A percentile compares a stretch with the other conserved stretches of the same genome.
phyloP scores from a whole-genome alignment of 2,329 filamentous ascomycete genomes.

The Botrytis tulipae region DNA sequence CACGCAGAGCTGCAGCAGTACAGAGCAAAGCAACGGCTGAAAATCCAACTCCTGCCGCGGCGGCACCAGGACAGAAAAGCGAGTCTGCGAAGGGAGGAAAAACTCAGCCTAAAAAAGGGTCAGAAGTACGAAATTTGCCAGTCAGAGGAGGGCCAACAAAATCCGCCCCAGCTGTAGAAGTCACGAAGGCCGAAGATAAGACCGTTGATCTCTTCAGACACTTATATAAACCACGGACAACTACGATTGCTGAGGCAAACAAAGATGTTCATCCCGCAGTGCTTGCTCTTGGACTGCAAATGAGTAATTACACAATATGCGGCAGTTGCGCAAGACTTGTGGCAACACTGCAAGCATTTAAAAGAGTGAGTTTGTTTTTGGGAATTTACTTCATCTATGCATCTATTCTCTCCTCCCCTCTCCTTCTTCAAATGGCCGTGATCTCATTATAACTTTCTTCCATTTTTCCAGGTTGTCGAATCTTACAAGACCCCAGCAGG shows the following conservation, averaged over 20 bases:
- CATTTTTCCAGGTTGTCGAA: slow-evolving; percentile 68
- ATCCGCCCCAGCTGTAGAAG: slow-evolving; percentile 41
- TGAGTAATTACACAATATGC: slow-evolving; percentile 76
- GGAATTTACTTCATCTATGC: neutral
- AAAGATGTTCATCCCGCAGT: slow-evolving; percentile 84
- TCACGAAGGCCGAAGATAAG: slow-evolving; percentile 60
- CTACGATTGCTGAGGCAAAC: slow-evolving; percentile 56
- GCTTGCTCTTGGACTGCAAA: slow-evolving; percentile 81
- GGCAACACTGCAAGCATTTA: slow-evolving; percentile 84
- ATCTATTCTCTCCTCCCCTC: neutral
- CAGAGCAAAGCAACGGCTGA: slow-evolving; percentile 46
- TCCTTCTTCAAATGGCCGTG: neutral
- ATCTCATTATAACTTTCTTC: slow-evolving; percentile 9
- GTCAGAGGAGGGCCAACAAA: slow-evolving; percentile 32
- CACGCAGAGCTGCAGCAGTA: slow-evolving; percentile 72
- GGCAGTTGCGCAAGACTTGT: slow-evolving; percentile 88
- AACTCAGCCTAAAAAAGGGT: slow-evolving; percentile 41
- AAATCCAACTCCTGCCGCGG: slow-evolving; percentile 32
- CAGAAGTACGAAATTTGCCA: slow-evolving; percentile 32
- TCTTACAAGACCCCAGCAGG: slow-evolving; percentile 87
- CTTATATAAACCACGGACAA: slow-evolving; percentile 70
- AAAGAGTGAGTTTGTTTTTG: slow-evolving; percentile 57
- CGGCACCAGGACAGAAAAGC: slow-evolving; percentile 25
- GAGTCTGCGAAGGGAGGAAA: slow-evolving; percentile 40
- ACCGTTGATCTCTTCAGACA: slow-evolving; percentile 78